phyloP scores from a whole-genome alignment of 768 basidiomycete species.

The Tricholoma furcatifolium region DNA sequence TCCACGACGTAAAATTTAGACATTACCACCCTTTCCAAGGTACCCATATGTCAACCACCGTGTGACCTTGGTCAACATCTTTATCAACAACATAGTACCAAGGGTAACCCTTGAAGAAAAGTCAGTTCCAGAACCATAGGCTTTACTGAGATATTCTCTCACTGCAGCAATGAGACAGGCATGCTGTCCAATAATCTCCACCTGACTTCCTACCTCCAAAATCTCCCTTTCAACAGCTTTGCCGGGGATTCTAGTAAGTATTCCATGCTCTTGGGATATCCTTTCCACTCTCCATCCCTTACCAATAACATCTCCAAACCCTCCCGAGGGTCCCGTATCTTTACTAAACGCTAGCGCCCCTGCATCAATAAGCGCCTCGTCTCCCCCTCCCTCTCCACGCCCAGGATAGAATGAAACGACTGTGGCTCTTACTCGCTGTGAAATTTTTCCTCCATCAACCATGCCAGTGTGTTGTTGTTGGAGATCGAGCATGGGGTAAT shows the following conservation, averaged over 20 bases:
- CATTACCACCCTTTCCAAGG: constrained; percentile 88
- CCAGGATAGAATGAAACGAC: constrained; percentile 82
- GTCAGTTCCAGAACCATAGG: background rate
- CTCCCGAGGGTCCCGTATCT: constrained; percentile 72
- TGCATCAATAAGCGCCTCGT: constrained; percentile 80
- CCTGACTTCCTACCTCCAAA: constrained; percentile 55
- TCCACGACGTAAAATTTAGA: background rate
- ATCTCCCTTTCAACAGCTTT: constrained; percentile 22
- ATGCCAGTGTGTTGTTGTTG: constrained; percentile 80
- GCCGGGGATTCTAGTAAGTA: constrained; percentile 39
- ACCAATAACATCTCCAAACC: constrained; percentile 71
- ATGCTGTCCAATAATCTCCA: constrained; percentile 82
- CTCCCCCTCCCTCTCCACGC: constrained; percentile 55
- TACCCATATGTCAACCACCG: constrained; percentile 82
- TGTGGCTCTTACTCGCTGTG: constrained; percentile 67
- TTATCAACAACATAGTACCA: constrained; percentile 87
- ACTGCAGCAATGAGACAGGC: constrained; percentile 80
- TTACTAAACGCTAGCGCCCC: constrained; percentile 88
- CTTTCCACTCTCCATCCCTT: constrained; percentile 62
- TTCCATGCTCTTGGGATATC: constrained; percentile 80
- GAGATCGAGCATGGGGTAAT: constrained; percentile 81
- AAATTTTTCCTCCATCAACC: constrained; percentile 52
- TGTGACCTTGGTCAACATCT: constrained; percentile 41
- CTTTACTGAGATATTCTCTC: constrained; percentile 19
- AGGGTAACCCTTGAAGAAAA: constrained; percentile 49